These are phyloP conservation scores for Lipomyces mesembrius DNA, from an alignment of 805 yeast genomes.

Conservation along the genomic window DNA sequence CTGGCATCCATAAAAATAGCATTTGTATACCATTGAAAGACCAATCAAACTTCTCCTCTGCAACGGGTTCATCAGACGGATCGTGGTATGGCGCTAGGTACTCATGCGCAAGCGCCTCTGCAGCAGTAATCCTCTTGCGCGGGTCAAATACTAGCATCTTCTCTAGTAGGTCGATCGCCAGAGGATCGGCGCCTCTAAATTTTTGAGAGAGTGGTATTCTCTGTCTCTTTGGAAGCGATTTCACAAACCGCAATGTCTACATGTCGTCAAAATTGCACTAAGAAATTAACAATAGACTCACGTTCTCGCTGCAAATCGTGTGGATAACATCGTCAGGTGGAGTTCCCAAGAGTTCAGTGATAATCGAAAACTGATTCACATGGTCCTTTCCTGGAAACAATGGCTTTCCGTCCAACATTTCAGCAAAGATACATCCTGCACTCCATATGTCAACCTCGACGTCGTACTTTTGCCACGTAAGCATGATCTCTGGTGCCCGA, in stretches of 20 bases:
- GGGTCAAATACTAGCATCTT: conserved; percentile 96
- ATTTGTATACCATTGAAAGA: conserved; percentile 70
- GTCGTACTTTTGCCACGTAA: conserved; percentile 97
- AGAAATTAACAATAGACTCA: not conserved
- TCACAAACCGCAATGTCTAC: conserved; percentile 82
- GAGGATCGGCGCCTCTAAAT: conserved; percentile 69
- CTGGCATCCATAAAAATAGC: not conserved
- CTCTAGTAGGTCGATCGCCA: conserved; percentile 84
- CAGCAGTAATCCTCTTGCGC: conserved; percentile 89
- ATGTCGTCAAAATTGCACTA: not conserved
- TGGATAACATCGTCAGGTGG: conserved; percentile 96
- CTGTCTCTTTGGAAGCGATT: conserved; percentile 88
- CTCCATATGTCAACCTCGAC: conserved; percentile 96
- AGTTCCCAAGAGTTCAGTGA: conserved; percentile 92
- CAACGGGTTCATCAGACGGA: conserved; percentile 95
- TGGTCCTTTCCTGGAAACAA: conserved; percentile 98
- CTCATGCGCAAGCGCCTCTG: conserved; percentile 84
- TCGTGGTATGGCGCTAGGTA: conserved; percentile 95
- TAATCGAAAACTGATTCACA: conserved; percentile 95
- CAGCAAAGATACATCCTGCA: conserved; percentile 96
- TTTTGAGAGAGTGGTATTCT: conserved; percentile 86
- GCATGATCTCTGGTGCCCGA: conserved; percentile 98
- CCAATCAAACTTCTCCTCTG: conserved; percentile 95
- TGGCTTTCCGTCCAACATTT: conserved; percentile 97
- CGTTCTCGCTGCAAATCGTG: conserved; percentile 91